Percentiles rank a stretch among this genome's conserved stretches.
Evolutionary conservation across 2,329 filamentous ascomycete genomes (phyloP).

Genomic region (Pseudogymnoascus pannorum): DNA sequence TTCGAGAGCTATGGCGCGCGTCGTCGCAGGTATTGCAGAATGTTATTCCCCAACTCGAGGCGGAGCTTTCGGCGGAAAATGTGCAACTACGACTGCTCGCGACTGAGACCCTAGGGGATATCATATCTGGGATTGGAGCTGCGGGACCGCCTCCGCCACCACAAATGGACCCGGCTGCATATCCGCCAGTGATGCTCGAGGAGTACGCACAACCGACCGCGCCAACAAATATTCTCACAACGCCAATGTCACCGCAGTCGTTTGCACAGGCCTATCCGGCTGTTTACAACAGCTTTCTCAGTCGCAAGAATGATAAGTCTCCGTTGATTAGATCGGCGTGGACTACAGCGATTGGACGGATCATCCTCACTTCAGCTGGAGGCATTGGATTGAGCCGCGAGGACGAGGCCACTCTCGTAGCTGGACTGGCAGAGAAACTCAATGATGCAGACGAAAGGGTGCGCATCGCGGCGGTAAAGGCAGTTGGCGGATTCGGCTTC

Average conservation of each 20-base stretch:
- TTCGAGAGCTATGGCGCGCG: slow-evolving; percentile 90
- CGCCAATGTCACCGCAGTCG: slow-evolving; percentile 78
- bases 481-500: slow-evolving; percentile 74
- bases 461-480: slow-evolving; percentile 78
- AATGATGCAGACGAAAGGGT: slow-evolving; percentile 88
- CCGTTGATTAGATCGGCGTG: slow-evolving; percentile 75
- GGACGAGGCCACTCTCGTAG: slow-evolving; percentile 70
- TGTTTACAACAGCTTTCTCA: slow-evolving; percentile 78
- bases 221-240: slow-evolving; percentile 60
- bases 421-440: slow-evolving; percentile 70
- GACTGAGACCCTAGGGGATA: slow-evolving; percentile 89
- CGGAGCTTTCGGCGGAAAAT: slow-evolving; percentile 85
- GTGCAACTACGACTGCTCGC: slow-evolving; percentile 78
- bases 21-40: slow-evolving; percentile 83
- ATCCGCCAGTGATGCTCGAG: slow-evolving; percentile 65
- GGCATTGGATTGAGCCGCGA: slow-evolving; percentile 79
- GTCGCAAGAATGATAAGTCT: slow-evolving; percentile 80
- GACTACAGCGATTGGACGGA: slow-evolving; percentile 76
- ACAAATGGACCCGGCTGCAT: slow-evolving; percentile 70
- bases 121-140: slow-evolving; percentile 87
- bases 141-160: slow-evolving; percentile 73
- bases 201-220: slow-evolving; percentile 47
- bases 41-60: slow-evolving; percentile 87
- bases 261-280: slow-evolving; percentile 75
- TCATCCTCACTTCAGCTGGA: slow-evolving; percentile 84